These are phyloP conservation scores for Pezicula radicicola DNA, from an alignment of 2,329 filamentous ascomycete genomes.

Conservation along the genomic window DNA sequence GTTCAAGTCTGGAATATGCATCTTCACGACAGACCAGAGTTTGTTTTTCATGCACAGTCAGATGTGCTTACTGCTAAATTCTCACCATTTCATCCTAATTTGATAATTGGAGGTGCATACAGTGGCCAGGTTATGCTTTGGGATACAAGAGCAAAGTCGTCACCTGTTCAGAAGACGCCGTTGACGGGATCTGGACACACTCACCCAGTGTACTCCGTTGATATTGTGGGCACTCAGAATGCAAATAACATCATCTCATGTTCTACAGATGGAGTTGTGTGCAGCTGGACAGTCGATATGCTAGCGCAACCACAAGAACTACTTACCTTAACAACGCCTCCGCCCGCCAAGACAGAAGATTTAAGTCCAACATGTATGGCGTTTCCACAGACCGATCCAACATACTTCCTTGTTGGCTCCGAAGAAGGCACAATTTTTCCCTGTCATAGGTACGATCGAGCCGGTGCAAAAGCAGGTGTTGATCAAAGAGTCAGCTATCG, in stretches of 20 bases:
- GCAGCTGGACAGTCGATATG: slow-evolving; percentile 97
- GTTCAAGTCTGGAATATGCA: slow-evolving; percentile 97
- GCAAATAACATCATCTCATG: slow-evolving; percentile 98
- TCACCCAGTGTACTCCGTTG: slow-evolving; percentile 92
- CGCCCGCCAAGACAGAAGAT: slow-evolving; percentile 88
- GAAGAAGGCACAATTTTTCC: slow-evolving; percentile 97
- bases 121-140: slow-evolving; percentile 94
- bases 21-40: slow-evolving; percentile 90
- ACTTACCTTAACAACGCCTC: slow-evolving; percentile 81
- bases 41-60: slow-evolving; percentile 93
- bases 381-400: slow-evolving; percentile 92
- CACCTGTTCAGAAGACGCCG: slow-evolving; percentile 92
- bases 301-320: slow-evolving; percentile 94
- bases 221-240: slow-evolving; percentile 96
- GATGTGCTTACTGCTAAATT: slow-evolving; percentile 95
- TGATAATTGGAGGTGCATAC: slow-evolving; percentile 95
- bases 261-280: slow-evolving; percentile 94
- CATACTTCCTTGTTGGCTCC: slow-evolving; percentile 94
- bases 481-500: slow-evolving; percentile 85
- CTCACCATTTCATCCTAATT: slow-evolving; percentile 96
- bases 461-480: slow-evolving; percentile 93
- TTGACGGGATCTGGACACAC: slow-evolving; percentile 93
- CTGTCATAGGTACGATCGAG: slow-evolving; percentile 94
- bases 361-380: slow-evolving; percentile 92
- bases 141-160: slow-evolving; percentile 88